These are phyloP conservation scores for Magnolia changhungtana DNA, from an alignment of 164 flowering plant genomes.

Conservation along the genomic window DNA sequence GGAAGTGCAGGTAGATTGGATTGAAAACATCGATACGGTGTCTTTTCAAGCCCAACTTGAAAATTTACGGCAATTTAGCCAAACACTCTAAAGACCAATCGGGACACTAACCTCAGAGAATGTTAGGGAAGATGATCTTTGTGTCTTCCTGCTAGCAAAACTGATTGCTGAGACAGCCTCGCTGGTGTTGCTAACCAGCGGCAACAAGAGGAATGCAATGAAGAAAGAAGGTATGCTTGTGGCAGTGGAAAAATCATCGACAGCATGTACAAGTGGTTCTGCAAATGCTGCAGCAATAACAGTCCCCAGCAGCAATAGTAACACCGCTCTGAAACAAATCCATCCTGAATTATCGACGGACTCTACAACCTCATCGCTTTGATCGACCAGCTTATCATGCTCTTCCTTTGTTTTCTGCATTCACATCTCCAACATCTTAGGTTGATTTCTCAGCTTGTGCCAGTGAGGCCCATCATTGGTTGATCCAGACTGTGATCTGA, in stretches of 20 bases:
- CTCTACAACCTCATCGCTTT: slow-evolving; percentile 26
- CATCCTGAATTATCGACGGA: slow-evolving; percentile 31
- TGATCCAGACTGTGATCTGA: not conserved
- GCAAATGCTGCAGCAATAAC: slow-evolving; percentile 75
- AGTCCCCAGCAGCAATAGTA: slow-evolving; percentile 60
- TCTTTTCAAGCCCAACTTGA: no score
- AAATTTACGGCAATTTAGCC: no score
- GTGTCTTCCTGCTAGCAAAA: slow-evolving; percentile 63
- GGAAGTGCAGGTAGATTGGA: no score
- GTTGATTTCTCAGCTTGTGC: no score
- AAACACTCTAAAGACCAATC: no score
- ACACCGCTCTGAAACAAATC: slow-evolving; percentile 51
- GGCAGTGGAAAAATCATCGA: slow-evolving; percentile 70
- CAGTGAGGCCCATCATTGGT: no score
- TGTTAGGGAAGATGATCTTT: slow-evolving; percentile 69
- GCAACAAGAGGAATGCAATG: slow-evolving; percentile 78
- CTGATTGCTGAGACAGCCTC: slow-evolving; percentile 83
- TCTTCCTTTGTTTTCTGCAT: slow-evolving; percentile 52
- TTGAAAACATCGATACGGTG: no score
- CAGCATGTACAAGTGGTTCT: slow-evolving; percentile 86
- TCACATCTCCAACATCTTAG: not conserved
- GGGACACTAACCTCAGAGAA: slow-evolving; percentile 67
- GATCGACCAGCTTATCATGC: slow-evolving; percentile 36
- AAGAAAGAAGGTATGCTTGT: slow-evolving; percentile 85
- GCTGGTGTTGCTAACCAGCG: slow-evolving; percentile 87